Evolutionary conservation across 257 asterid genomes (phyloP), one percentile per base, ranked within the genome.

Genomic region (Cinchona pubescens): DNA sequence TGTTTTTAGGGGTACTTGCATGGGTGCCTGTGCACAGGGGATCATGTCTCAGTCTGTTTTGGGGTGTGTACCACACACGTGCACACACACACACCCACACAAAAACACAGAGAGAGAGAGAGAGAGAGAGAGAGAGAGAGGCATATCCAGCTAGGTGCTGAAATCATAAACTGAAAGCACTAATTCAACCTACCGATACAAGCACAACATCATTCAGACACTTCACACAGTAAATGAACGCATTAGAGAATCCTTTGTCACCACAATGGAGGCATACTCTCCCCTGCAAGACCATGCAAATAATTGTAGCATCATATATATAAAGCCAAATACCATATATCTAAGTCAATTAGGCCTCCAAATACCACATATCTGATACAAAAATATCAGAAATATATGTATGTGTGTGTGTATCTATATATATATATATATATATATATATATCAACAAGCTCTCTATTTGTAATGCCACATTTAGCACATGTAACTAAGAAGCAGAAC

Each of bases 261-360:
- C 97, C 97, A 84, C 97, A 90, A 30, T 83, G 83, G 78, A 85
- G 72, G 74, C 96, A 92, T 72, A 82, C 63, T 11, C 77, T 87
- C 71, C 30, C 89, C 96, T 89, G 85, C 87, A 82, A 68, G 67
- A 80, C 23, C 60, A 51, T 48, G 51, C 35, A 65, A 34, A 56
- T 6, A 68, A 46, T 51, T 65, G 43, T 49, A 55, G 45, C 25
- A 42, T 29, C 29, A 76, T 53, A 48, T 46, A 15, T 13, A 0
- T 23, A n/a, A 40, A 15, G 48, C 48, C 29, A 38, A 75, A 25
- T 63, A 67, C 40, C 74, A 76, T 18, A 40, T 40, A 16, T 1
- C 29, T 21, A 34, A 67, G 32, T 1, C 30, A 37, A 32, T 51
- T 71, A 65, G 23, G 23, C 75, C 49, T 56, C 65, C 35, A 51